A percentile compares a stretch with the other conserved stretches of the same genome.
phyloP scores from a whole-genome alignment of 768 basidiomycete species.

The Scleroderma bovista region DNA sequence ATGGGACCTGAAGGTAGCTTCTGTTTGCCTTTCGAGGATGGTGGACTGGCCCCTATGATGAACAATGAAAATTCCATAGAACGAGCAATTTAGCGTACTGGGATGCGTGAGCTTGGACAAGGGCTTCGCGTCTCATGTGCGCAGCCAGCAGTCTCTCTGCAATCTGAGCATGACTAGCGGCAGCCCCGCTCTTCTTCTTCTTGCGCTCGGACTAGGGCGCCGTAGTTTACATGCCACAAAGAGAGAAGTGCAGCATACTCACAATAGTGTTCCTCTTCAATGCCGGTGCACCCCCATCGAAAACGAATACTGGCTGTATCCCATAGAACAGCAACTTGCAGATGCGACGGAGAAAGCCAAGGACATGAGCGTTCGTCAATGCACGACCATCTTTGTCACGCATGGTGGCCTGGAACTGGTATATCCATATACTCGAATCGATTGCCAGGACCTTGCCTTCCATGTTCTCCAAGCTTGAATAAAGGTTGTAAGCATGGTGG shows the following conservation, averaged over 20 bases:
- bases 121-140: constrained; percentile 84
- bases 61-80: not conserved
- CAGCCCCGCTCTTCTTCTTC: constrained; percentile 88
- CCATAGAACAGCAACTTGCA: constrained; percentile 95
- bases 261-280: constrained; percentile 90
- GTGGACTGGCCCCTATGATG: constrained; percentile 10
- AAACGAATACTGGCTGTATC: constrained; percentile 97
- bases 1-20: constrained; percentile 43
- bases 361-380: constrained; percentile 87
- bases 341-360: constrained; percentile 87
- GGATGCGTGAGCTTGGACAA: constrained; percentile 51
- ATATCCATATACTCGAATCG: constrained; percentile 99
- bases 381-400: constrained; percentile 92
- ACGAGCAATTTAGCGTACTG: constrained; percentile 32
- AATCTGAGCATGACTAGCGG: constrained; percentile 74
- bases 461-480: constrained; percentile 77
- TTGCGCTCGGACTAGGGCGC: constrained; percentile 68
- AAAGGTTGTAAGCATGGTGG: no score
- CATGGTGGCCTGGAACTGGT: constrained; percentile 99
- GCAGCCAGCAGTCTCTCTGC: constrained; percentile 92
- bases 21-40: constrained; percentile 38
- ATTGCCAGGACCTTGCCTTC: constrained; percentile 96
- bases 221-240: constrained; percentile 2
- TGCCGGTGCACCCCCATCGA: constrained; percentile 92
- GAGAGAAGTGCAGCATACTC: constrained; percentile 21